Evolutionary conservation across 2,329 filamentous ascomycete species (phyloP).

Genomic region (Bipolaris zeicola): DNA sequence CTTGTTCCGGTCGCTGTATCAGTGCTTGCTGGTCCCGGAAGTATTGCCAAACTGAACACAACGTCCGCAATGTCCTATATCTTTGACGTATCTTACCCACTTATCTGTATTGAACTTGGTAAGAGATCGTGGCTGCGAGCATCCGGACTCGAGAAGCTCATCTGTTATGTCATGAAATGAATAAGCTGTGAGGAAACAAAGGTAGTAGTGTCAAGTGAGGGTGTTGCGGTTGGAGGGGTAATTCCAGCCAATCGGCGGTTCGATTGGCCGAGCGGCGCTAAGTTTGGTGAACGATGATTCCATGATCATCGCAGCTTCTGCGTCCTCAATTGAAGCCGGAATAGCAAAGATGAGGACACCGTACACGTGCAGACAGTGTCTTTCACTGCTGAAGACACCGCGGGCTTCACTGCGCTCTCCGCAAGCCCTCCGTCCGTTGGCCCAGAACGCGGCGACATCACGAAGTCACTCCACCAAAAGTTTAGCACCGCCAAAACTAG

Average conservation of each 20-base stretch:
- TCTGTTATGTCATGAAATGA: no score
- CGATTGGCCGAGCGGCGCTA: conserved; percentile 21
- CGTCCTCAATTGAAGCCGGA: conserved; percentile 17
- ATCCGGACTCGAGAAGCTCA: no score
- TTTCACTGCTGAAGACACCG: conserved; percentile 41
- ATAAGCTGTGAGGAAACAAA: neutral
- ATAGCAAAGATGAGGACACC: conserved; percentile 44
- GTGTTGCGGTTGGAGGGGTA: neutral
- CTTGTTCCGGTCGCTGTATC: no score
- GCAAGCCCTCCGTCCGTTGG: conserved; percentile 28
- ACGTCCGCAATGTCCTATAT: no score
- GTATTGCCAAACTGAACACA: no score
- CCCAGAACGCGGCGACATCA: conserved; percentile 30
- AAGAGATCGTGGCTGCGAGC: no score
- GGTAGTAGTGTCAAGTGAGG: neutral
- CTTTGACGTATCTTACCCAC: no score
- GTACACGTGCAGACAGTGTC: conserved; percentile 50
- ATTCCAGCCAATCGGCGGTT: conserved; percentile 13
- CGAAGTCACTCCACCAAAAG: conserved; percentile 45
- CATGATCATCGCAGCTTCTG: conserved; percentile 14
- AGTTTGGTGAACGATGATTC: conserved; percentile 22
- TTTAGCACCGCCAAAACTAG: conserved; percentile 30
- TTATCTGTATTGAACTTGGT: no score
- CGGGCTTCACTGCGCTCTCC: conserved; percentile 36
- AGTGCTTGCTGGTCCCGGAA: no score